A percentile compares a stretch with the other conserved stretches of the same genome.
Conservation (phyloP, 805 yeast species). For the Saturnispora halmiae region DNA sequence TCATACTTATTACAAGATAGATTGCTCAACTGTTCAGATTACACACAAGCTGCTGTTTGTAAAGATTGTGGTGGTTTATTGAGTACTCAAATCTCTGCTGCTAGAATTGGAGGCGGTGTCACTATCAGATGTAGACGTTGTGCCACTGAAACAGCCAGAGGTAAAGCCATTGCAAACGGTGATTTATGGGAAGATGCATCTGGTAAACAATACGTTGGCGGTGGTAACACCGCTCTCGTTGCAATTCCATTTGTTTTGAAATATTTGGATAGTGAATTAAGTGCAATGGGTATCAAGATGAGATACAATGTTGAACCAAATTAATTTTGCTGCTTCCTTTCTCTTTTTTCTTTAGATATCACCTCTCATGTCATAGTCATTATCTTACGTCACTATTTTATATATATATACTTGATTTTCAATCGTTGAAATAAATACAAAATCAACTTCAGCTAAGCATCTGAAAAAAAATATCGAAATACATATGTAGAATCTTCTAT, state of each 20-base stretch:
- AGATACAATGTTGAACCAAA: conserved; percentile 75
- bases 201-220: conserved; percentile 86
- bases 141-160: conserved; percentile 57
- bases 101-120: conserved; percentile 77
- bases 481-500: too few relatives aligned
- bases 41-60: conserved; percentile 84
- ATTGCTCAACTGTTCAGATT: conserved; percentile 88
- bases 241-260: conserved; percentile 95
- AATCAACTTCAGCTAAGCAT: background rate
- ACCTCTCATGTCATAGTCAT: background rate
- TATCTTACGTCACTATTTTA: background rate
- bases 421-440: background rate
- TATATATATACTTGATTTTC: conserved; percentile 8
- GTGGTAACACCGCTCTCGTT: conserved; percentile 86
- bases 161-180: conserved; percentile 42
- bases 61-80: conserved; percentile 88
- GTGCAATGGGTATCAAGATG: conserved; percentile 97
- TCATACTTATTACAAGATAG: conserved; percentile 92
- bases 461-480: too few relatives aligned
- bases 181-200: conserved; percentile 97
- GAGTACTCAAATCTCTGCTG: conserved; percentile 84
- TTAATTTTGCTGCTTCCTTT: conserved; percentile 13
- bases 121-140: conserved; percentile 85
- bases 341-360: background rate
- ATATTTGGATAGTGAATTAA: conserved; percentile 87